These are phyloP conservation scores for Astrothelium subdiscretum DNA, from an alignment of 495 filamentous ascomycete genomes.

Conservation along the genomic window DNA sequence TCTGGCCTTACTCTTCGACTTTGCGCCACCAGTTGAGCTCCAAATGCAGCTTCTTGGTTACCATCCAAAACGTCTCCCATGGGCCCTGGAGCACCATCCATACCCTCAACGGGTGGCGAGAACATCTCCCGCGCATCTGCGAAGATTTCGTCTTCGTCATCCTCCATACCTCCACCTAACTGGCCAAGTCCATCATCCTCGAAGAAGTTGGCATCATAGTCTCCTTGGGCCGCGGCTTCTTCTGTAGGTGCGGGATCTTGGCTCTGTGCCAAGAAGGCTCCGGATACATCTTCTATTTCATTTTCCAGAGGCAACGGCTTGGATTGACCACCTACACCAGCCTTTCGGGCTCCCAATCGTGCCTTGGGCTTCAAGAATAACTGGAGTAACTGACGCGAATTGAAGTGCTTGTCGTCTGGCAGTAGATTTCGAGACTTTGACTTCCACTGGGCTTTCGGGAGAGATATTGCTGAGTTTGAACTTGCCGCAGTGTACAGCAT, in stretches of 20 bases:
- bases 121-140: conserved; percentile 87
- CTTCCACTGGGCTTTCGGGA: conserved; percentile 90
- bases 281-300: conserved; percentile 67
- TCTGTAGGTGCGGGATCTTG: conserved; percentile 29
- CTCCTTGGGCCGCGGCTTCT: conserved; percentile 36
- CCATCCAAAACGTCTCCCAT: conserved; percentile 23
- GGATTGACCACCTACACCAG: conserved; percentile 21
- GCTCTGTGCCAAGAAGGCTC: conserved; percentile 88
- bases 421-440: conserved; percentile 86
- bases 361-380: conserved; percentile 94
- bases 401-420: conserved; percentile 97
- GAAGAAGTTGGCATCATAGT: conserved; percentile 98
- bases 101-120: conserved; percentile 55
- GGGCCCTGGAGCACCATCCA: conserved; percentile 26
- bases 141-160: conserved; percentile 77
- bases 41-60: conserved; percentile 55
- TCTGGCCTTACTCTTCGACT: conserved; percentile 72
- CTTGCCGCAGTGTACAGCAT: conserved; percentile 73
- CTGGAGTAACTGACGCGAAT: conserved; percentile 74
- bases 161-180: conserved; percentile 51
- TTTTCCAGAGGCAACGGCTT: conserved; percentile 19
- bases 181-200: conserved; percentile 74
- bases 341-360: conserved; percentile 49
- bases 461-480: conserved; percentile 65
- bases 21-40: conserved; percentile 87